These are phyloP conservation scores for Mediolabrus comicus DNA, from an alignment of 108 stramenopile species.

Conservation along the genomic window DNA sequence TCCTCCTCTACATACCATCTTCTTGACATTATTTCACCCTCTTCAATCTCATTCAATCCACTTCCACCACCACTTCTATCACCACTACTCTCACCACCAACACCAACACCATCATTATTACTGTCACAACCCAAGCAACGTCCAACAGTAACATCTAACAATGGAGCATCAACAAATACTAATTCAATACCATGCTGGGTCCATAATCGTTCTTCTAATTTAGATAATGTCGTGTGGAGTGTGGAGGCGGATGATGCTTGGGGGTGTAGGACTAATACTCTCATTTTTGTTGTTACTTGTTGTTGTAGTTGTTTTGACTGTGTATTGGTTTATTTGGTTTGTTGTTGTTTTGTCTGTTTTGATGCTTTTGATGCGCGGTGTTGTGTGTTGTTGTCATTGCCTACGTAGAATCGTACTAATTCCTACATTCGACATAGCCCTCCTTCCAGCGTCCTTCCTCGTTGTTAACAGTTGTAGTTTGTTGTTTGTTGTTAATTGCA, in stretches of 20 bases:
- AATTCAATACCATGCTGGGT: constrained; percentile 78
- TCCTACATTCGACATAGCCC: too few relatives aligned
- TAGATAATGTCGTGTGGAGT: constrained; percentile 41
- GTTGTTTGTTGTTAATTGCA: too few relatives aligned
- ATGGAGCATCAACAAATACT: constrained; percentile 73
- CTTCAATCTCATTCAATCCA: neutral
- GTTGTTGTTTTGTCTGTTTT: too few relatives aligned
- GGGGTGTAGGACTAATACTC: constrained; percentile 80
- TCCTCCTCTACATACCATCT: constrained; percentile 35
- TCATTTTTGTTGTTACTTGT: constrained; percentile 38
- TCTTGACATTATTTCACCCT: constrained; percentile 10
- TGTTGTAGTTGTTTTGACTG: neutral
- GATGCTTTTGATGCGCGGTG: too few relatives aligned
- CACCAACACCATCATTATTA: constrained; percentile 10
- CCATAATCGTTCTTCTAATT: constrained; percentile 67
- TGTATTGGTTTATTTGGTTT: too few relatives aligned
- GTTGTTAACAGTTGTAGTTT: too few relatives aligned
- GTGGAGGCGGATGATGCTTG: constrained; percentile 75
- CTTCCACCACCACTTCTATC: constrained; percentile 22
- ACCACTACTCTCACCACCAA: constrained; percentile 1
- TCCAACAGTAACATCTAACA: constrained; percentile 30
- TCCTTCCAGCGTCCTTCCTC: too few relatives aligned
- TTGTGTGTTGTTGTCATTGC: too few relatives aligned
- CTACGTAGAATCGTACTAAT: too few relatives aligned
- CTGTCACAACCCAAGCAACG: neutral